phyloP scores from a whole-genome alignment of 768 basidiomycete species.

The Boletus reticuloceps region DNA sequence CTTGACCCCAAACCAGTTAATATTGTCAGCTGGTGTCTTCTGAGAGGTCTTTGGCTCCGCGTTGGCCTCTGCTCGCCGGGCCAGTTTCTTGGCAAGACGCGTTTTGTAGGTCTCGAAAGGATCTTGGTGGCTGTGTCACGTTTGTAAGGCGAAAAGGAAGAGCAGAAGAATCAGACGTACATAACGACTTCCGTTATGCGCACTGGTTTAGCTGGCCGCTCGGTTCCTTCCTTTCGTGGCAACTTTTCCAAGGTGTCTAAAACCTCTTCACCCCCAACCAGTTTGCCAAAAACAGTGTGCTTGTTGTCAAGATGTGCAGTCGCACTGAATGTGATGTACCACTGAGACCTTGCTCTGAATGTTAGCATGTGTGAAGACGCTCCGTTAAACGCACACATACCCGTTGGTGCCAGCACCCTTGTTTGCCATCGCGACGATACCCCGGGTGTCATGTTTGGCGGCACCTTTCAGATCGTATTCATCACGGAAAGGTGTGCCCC shows the following conservation, averaged over 20 bases:
- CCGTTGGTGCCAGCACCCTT: slow-evolving; percentile 89
- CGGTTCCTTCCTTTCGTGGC: slow-evolving; percentile 79
- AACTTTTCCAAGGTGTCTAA: slow-evolving; percentile 80
- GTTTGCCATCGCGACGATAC: slow-evolving; percentile 93
- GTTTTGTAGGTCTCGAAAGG: slow-evolving; percentile 93
- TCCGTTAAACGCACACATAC: slow-evolving; percentile 32
- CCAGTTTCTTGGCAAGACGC: slow-evolving; percentile 76
- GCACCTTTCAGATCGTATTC: slow-evolving; percentile 89
- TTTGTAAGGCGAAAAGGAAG: slow-evolving; percentile 2
- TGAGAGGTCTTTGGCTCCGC: slow-evolving; percentile 34
- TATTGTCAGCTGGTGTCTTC: slow-evolving; percentile 61
- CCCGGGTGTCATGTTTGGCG: slow-evolving; percentile 81
- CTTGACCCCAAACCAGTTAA: slow-evolving; percentile 90
- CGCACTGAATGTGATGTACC: slow-evolving; percentile 85
- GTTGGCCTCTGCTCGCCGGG: slow-evolving; percentile 34
- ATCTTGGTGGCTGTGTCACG: slow-evolving; percentile 71
- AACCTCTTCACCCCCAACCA: slow-evolving; percentile 94
- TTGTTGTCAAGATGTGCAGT: slow-evolving; percentile 88
- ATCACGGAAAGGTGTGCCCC: slow-evolving; percentile 96
- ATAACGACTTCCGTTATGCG: slow-evolving; percentile 84
- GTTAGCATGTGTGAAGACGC: background rate
- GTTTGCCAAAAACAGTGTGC: slow-evolving; percentile 95
- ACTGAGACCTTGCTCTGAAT: slow-evolving; percentile 69
- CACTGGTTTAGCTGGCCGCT: slow-evolving; percentile 83
- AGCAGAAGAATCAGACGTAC: slow-evolving; percentile 43